Evolutionary conservation across 2,329 filamentous ascomycete genomes (phyloP).

Genomic region (Truncatella angustata): DNA sequence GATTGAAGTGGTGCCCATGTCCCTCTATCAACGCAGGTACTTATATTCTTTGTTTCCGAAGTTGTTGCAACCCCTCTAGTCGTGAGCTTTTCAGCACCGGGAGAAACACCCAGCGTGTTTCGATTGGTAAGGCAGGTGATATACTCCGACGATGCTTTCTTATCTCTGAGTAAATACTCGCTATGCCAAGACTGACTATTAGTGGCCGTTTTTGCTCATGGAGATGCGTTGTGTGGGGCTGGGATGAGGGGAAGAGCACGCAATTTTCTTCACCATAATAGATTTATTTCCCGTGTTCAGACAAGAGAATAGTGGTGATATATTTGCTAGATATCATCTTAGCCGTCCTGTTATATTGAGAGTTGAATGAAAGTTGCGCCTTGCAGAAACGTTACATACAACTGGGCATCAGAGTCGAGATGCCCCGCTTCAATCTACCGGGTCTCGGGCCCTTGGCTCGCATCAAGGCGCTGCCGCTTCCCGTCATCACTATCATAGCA

Average conservation of each 20-base stretch:
- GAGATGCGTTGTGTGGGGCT: not conserved
- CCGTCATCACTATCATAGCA: slow-evolving; percentile 46
- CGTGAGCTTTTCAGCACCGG: no score
- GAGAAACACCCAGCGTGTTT: not conserved
- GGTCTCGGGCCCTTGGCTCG: slow-evolving; percentile 18
- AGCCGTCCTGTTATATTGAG: no score
- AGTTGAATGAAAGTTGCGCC: no score
- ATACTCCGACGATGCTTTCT: not conserved
- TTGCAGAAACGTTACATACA: no score
- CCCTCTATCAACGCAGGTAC: no score
- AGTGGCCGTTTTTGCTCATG: slow-evolving; percentile 5
- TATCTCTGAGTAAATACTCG: not conserved
- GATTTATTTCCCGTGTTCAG: no score
- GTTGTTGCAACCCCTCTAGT: no score
- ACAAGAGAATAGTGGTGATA: no score
- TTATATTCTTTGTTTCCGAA: no score
- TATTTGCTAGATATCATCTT: no score
- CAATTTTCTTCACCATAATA: not conserved
- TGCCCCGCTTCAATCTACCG: slow-evolving; percentile 13
- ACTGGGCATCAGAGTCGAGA: slow-evolving; percentile 8
- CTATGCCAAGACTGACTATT: slow-evolving; percentile 4
- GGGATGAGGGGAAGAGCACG: slow-evolving; percentile 1
- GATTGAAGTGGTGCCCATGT: not conserved
- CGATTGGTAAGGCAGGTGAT: slow-evolving; percentile 1
- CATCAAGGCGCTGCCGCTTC: slow-evolving; percentile 26